phyloP scores from a whole-genome alignment of 1,284 basidiomycete species.

The Cerioporus squamosus region DNA sequence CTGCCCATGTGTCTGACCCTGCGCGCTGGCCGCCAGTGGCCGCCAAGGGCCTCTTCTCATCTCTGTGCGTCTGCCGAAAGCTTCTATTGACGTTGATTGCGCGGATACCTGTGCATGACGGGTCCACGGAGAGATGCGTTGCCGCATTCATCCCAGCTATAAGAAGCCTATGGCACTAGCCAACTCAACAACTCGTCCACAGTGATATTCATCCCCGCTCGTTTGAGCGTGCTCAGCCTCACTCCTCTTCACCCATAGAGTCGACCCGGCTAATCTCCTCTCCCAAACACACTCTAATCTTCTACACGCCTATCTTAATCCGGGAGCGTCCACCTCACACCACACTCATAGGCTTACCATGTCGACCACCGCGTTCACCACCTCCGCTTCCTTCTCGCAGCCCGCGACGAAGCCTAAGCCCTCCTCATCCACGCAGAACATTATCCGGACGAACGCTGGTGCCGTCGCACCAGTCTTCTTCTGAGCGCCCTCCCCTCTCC shows the following conservation, averaged over 20 bases:
- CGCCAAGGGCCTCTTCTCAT: slow-evolving; percentile 13
- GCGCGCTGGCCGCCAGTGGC: slow-evolving; percentile 7
- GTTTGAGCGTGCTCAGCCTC: neutral
- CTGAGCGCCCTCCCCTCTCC: slow-evolving; percentile 17
- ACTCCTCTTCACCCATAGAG: neutral
- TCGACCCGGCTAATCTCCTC: neutral
- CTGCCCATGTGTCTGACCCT: slow-evolving; percentile 4
- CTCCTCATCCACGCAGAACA: slow-evolving; percentile 25
- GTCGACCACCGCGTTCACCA: slow-evolving; percentile 19
- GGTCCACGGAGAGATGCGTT: slow-evolving; percentile 14
- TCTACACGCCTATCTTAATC: slow-evolving; percentile 4
- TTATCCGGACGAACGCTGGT: slow-evolving; percentile 30
- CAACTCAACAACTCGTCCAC: slow-evolving; percentile 13
- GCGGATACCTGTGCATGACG: slow-evolving; percentile 21
- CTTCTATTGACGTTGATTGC: slow-evolving; percentile 27
- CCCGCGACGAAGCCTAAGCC: slow-evolving; percentile 25
- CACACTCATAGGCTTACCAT: slow-evolving; percentile 10
- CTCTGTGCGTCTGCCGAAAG: slow-evolving; percentile 4
- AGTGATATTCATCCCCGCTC: slow-evolving; percentile 17
- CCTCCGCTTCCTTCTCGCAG: slow-evolving; percentile 19
- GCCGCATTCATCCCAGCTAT: slow-evolving; percentile 3
- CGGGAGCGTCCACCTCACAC: neutral
- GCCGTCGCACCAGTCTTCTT: slow-evolving; percentile 32
- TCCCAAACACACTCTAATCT: neutral
- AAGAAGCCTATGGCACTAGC: neutral